phyloP scores from a whole-genome alignment of 2,329 filamentous ascomycete genomes.

The Talaromyces sp. region DNA sequence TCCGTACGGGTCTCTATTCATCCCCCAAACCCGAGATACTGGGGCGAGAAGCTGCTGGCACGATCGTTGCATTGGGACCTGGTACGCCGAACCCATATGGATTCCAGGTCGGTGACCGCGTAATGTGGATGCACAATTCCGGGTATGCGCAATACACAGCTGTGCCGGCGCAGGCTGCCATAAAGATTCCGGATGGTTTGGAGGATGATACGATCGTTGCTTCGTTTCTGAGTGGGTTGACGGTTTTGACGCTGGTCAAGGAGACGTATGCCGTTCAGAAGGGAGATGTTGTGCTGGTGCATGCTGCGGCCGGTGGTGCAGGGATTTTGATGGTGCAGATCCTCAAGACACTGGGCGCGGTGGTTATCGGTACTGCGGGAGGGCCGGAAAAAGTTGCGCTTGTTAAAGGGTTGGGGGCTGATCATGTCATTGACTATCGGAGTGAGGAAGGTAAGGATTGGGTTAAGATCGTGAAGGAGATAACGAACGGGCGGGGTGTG shows the following conservation, averaged over 20 bases:
- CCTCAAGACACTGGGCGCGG: conserved; percentile 66
- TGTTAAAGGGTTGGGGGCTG: conserved; percentile 64
- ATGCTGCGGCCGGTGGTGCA: conserved; percentile 81
- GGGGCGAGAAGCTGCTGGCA: conserved; percentile 74
- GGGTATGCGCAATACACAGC: conserved; percentile 61
- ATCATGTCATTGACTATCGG: conserved; percentile 73
- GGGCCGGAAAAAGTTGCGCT: conserved; percentile 67
- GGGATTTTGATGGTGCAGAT: conserved; percentile 73
- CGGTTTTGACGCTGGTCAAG: conserved; percentile 72
- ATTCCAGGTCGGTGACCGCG: conserved; percentile 64
- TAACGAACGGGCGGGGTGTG: conserved; percentile 69
- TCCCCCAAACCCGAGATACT: conserved; percentile 68
- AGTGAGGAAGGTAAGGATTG: conserved; percentile 75
- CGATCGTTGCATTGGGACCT: conserved; percentile 59
- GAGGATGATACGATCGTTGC: conserved; percentile 63
- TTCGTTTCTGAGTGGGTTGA: conserved; percentile 74
- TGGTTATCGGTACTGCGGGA: conserved; percentile 74
- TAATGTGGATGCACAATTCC: conserved; percentile 61
- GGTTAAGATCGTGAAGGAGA: conserved; percentile 79
- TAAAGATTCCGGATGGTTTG: conserved; percentile 63
- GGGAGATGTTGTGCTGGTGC: conserved; percentile 78
- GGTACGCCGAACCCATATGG: conserved; percentile 45
- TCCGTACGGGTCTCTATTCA: conserved; percentile 78
- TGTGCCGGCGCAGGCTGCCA: conserved; percentile 50
- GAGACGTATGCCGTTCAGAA: conserved; percentile 68